phyloP scores from a whole-genome alignment of 768 basidiomycete species.

The Rhizopogon vesiculosus region DNA sequence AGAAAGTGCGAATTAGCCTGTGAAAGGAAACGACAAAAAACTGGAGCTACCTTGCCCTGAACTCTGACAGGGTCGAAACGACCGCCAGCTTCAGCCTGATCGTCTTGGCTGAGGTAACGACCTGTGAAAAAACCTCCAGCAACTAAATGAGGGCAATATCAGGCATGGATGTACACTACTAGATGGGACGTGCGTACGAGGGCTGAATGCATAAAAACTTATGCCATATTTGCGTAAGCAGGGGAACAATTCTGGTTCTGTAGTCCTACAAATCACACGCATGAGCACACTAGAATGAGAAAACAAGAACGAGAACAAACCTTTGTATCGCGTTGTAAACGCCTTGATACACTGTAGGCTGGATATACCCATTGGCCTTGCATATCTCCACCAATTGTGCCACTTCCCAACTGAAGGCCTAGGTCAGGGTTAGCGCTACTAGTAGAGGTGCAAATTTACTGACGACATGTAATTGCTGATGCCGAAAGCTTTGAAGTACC shows the following conservation, averaged over 20 bases:
- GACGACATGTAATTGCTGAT: slow-evolving; percentile 19
- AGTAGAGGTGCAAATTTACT: background rate
- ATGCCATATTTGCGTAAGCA: slow-evolving; percentile 23
- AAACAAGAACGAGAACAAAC: background rate
- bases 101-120: slow-evolving; percentile 28
- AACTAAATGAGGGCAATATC: slow-evolving; percentile 15
- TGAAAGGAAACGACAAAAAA: background rate
- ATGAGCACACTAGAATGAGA: background rate
- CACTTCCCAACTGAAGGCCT: slow-evolving; percentile 27
- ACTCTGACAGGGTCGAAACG: slow-evolving; percentile 46
- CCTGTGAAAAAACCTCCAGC: slow-evolving; percentile 40
- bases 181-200: slow-evolving; percentile 15
- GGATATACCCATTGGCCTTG: slow-evolving; percentile 15
- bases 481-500: slow-evolving; percentile 17
- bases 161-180: background rate
- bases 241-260: slow-evolving; percentile 14
- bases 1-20: background rate
- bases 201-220: slow-evolving; percentile 30
- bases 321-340: slow-evolving; percentile 21
- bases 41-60: slow-evolving; percentile 40
- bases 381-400: slow-evolving; percentile 26
- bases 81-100: slow-evolving; percentile 42
- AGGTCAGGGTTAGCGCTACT: background rate
- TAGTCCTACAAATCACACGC: background rate
- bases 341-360: slow-evolving; percentile 24